Conservation (phyloP, 345 rosid genomes). For the Aquilaria malaccensis region DNA sequence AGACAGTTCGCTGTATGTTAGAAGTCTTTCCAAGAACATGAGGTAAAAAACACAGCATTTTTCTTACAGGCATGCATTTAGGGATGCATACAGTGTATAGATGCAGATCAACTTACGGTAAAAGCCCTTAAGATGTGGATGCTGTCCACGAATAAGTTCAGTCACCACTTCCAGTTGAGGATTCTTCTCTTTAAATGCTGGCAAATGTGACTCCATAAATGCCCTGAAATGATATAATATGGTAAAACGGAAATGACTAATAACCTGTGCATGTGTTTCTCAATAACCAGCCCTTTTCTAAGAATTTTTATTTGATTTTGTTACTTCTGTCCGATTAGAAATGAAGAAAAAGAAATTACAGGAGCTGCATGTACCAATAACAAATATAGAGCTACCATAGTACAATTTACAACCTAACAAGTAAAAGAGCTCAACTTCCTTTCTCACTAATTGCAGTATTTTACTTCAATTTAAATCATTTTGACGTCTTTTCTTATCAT, state of each 20-base stretch:
- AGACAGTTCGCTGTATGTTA: not conserved
- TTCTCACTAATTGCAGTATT: too few species aligned
- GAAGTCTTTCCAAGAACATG: not conserved
- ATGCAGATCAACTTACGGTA: conserved; percentile 46
- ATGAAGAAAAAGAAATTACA: not conserved
- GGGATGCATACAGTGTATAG: not conserved
- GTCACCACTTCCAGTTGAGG: conserved; percentile 74
- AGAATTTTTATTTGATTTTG: too few species aligned
- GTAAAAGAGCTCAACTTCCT: too few species aligned
- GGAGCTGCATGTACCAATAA: not conserved
- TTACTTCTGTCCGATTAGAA: too few species aligned
- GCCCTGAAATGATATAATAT: conserved; percentile 35
- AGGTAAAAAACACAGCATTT: not conserved
- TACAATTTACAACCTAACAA: too few species aligned
- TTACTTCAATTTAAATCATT: too few species aligned
- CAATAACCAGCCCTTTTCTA: too few species aligned
- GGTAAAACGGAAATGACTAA: conserved; percentile 1
- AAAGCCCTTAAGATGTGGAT: conserved; percentile 71
- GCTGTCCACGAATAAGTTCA: conserved; percentile 77
- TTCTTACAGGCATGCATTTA: not conserved
- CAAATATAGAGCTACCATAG: too few species aligned
- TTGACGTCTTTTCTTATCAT: too few species aligned
- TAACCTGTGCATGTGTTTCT: not conserved
- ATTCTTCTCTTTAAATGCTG: conserved; percentile 51
- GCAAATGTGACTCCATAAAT: conserved; percentile 76